phyloP scores from a whole-genome alignment of 164 flowering plant genomes.

The Macadamia integrifolia region DNA sequence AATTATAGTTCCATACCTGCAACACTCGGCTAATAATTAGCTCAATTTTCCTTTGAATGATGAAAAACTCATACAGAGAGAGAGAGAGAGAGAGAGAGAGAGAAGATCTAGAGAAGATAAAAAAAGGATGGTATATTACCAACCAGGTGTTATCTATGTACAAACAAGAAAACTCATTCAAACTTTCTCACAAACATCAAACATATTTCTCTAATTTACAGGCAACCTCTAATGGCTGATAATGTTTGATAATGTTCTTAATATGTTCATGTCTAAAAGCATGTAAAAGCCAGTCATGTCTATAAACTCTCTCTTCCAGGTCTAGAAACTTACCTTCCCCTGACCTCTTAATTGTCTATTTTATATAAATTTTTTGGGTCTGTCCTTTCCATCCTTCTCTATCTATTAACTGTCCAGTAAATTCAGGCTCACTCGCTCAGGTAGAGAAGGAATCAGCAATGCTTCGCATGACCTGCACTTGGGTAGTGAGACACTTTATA shows the following conservation, averaged over 20 bases:
- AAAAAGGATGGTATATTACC: not conserved
- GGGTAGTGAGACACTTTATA: constrained; percentile 43
- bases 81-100: constrained; percentile 1
- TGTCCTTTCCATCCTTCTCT: not conserved
- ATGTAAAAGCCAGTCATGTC: constrained; percentile 4
- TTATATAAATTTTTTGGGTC: no score
- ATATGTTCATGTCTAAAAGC: not conserved
- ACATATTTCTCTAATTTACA: constrained; percentile 7
- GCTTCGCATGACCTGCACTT: constrained; percentile 53
- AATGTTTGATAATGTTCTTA: not conserved
- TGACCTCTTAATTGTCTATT: not conserved
- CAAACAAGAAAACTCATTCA: not conserved
- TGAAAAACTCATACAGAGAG: not conserved
- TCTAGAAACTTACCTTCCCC: not conserved
- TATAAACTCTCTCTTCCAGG: not conserved
- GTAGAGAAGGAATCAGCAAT: constrained; percentile 26
- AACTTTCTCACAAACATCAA: not conserved
- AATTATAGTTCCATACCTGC: not conserved
- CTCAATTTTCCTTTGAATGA: not conserved
- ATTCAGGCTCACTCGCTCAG: not conserved
- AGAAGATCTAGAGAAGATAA: not conserved
- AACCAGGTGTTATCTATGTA: not conserved
- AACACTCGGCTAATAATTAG: not conserved
- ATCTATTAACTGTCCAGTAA: no score
- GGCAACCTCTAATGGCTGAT: not conserved